These are phyloP conservation scores for Colletotrichum paranaense DNA, from an alignment of 2,329 filamentous ascomycete genomes.

Conservation along the genomic window DNA sequence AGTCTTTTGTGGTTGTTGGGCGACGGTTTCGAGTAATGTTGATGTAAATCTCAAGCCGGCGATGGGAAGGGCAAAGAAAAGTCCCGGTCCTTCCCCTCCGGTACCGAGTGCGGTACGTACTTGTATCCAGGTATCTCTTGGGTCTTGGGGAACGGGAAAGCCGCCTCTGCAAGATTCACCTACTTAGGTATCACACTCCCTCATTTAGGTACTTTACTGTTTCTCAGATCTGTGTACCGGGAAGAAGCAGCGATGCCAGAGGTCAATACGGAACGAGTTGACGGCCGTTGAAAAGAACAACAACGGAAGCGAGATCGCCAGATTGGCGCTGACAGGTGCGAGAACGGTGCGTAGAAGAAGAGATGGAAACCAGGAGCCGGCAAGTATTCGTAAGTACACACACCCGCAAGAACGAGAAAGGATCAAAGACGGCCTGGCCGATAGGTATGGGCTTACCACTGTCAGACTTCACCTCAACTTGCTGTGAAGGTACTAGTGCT, in stretches of 20 bases:
- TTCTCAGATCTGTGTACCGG: neutral
- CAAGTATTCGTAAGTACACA: neutral
- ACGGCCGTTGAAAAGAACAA: neutral
- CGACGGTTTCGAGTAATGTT: constrained; percentile 18
- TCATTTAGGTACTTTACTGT: neutral
- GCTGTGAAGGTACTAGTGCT: neutral
- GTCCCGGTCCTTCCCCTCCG: neutral
- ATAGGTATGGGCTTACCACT: neutral
- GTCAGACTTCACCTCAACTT: neutral
- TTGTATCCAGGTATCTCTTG: neutral
- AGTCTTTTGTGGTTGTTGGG: neutral
- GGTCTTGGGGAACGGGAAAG: too few species aligned
- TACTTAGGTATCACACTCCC: neutral
- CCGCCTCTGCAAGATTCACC: too few species aligned
- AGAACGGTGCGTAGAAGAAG: neutral
- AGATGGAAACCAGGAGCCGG: neutral
- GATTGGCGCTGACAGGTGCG: neutral
- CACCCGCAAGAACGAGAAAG: neutral
- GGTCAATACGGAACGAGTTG: neutral
- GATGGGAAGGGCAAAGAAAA: neutral
- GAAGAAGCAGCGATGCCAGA: neutral
- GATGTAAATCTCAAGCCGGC: neutral
- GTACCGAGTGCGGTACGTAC: neutral
- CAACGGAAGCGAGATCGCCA: neutral
- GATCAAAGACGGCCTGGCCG: neutral